Evolutionary conservation across 257 asterid species (phyloP).

Genomic region (Parsonsia alboflavescens): DNA sequence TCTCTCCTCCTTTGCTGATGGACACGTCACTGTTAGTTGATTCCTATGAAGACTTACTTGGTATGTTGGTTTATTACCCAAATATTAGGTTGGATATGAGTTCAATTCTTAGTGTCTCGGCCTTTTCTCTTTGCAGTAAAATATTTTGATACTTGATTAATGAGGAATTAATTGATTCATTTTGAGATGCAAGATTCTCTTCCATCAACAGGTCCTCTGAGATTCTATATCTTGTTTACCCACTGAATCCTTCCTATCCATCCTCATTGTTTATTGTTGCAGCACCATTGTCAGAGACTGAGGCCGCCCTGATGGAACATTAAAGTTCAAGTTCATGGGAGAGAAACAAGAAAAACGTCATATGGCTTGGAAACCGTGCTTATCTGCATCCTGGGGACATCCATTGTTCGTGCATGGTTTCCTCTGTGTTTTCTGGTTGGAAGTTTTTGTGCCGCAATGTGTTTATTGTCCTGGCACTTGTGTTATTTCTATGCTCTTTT

Average conservation of each 20-base stretch:
- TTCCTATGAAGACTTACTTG: slow-evolving; percentile 92
- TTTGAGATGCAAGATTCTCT: background rate
- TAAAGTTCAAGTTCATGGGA: slow-evolving; percentile 28
- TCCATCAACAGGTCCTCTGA: background rate
- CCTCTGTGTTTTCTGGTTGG: slow-evolving; percentile 13
- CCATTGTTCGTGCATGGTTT: slow-evolving; percentile 8
- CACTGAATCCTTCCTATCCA: background rate
- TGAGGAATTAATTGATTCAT: background rate
- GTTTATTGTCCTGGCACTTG: slow-evolving; percentile 9
- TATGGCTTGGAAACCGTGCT: slow-evolving; percentile 19
- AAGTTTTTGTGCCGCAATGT: slow-evolving; percentile 8
- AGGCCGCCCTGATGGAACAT: slow-evolving; percentile 91
- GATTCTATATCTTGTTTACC: background rate
- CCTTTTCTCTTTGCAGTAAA: background rate
- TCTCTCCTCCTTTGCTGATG: slow-evolving; percentile 92
- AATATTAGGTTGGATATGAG: slow-evolving; percentile 6
- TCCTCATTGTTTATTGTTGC: slow-evolving; percentile 33
- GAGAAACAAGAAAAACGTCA: background rate
- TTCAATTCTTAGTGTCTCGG: background rate
- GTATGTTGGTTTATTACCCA: slow-evolving; percentile 36
- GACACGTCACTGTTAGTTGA: slow-evolving; percentile 70
- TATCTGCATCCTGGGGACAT: slow-evolving; percentile 28
- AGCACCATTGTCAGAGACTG: slow-evolving; percentile 98
- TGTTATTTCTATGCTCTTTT: slow-evolving; percentile 14
- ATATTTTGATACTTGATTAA: background rate